Evolutionary conservation across 768 basidiomycete genomes (phyloP).

Genomic region (Tylopilus plumbeoviolaceoides): DNA sequence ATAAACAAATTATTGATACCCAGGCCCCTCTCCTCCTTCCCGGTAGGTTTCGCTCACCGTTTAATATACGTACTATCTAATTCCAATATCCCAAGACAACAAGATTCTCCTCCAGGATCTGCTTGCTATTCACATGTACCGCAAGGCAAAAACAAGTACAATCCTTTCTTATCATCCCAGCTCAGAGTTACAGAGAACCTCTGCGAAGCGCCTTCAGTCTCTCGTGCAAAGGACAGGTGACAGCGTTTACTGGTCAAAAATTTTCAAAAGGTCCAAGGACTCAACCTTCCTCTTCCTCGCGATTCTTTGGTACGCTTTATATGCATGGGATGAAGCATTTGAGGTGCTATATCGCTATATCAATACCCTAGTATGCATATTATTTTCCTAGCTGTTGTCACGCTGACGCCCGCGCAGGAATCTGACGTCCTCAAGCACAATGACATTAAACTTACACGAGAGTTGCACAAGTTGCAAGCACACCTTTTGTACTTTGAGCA

Average conservation of each 20-base stretch:
- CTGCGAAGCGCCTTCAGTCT: slow-evolving; percentile 27
- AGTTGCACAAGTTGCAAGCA: slow-evolving; percentile 55
- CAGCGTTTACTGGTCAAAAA: slow-evolving; percentile 34
- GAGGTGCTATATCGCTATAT: slow-evolving; percentile 50
- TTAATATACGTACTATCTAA: not conserved
- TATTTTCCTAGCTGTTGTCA: not conserved
- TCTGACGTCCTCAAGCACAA: slow-evolving; percentile 37
- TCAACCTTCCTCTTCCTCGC: slow-evolving; percentile 54
- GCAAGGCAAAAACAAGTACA: slow-evolving; percentile 22
- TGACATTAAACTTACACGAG: slow-evolving; percentile 45
- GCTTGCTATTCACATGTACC: slow-evolving; percentile 51
- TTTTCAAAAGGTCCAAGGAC: slow-evolving; percentile 34
- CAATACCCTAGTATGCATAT: slow-evolving; percentile 40
- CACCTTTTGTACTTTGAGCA: slow-evolving; percentile 55
- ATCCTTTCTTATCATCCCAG: slow-evolving; percentile 33
- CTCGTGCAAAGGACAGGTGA: slow-evolving; percentile 29
- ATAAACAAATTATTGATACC: slow-evolving; percentile 42
- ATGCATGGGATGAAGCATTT: slow-evolving; percentile 60
- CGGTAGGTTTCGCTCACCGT: slow-evolving; percentile 21
- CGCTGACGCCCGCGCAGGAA: slow-evolving; percentile 36
- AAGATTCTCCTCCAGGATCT: slow-evolving; percentile 39
- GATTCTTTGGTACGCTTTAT: slow-evolving; percentile 55
- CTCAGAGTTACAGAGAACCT: slow-evolving; percentile 20
- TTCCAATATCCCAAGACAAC: slow-evolving; percentile 6
- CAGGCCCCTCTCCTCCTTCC: slow-evolving; percentile 43